A percentile compares a stretch with the other conserved stretches of the same genome.
Conservation (phyloP, 2,329 filamentous ascomycete genomes). For the Pseudocercospora crystallina region DNA sequence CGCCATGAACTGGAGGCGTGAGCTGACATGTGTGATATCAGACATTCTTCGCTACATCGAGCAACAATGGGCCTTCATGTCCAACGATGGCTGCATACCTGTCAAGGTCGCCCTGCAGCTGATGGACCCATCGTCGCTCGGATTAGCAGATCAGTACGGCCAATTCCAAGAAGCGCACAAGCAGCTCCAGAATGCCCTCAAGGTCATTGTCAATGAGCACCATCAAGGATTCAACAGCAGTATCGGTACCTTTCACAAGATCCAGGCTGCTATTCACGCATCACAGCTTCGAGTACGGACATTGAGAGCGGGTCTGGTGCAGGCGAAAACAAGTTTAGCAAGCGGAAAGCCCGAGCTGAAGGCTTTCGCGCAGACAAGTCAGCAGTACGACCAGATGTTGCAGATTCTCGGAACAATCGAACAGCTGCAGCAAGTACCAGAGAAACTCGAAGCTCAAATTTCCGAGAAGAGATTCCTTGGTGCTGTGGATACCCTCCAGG, state of each 20-base stretch:
- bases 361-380: constrained; percentile 81
- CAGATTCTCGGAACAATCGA: constrained; percentile 72
- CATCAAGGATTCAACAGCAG: constrained; percentile 99
- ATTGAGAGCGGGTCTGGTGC: constrained; percentile 78
- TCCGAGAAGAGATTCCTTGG: constrained; percentile 94
- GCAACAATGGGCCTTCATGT: constrained; percentile 89
- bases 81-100: constrained; percentile 81
- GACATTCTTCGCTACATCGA: constrained; percentile 79
- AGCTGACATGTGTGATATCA: constrained; percentile 18
- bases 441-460: constrained; percentile 89
- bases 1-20: too few relatives aligned
- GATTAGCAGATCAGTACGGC: constrained; percentile 81
- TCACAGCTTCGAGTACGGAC: constrained; percentile 82
- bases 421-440: constrained; percentile 82
- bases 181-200: constrained; percentile 88
- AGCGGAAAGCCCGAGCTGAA: constrained; percentile 87
- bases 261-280: constrained; percentile 85
- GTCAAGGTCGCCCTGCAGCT: constrained; percentile 94
- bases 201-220: constrained; percentile 95
- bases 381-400: constrained; percentile 86
- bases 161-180: constrained; percentile 81
- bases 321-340: constrained; percentile 77
- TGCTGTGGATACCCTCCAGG: constrained; percentile 88
- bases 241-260: constrained; percentile 98
- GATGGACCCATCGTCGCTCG: constrained; percentile 90